Conservation (phyloP, 371 early-diverging fungal species). For the Spiromyces aspiralis region DNA sequence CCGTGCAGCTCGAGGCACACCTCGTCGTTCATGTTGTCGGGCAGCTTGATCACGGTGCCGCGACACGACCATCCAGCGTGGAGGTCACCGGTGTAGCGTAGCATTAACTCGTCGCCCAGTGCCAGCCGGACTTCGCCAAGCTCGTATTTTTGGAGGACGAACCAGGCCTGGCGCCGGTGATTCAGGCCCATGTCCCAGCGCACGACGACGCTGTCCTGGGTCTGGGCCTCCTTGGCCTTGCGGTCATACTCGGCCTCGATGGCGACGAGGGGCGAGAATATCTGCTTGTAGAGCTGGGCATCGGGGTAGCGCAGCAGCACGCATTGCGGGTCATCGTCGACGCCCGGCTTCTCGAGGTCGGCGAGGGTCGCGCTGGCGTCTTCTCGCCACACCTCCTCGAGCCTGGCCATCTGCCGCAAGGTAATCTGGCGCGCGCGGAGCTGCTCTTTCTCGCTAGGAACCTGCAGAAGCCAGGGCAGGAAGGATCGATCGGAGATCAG, state of each 20-base stretch:
- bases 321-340: conserved; percentile 72
- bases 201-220: conserved; percentile 87
- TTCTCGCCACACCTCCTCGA: conserved; percentile 90
- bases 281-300: conserved; percentile 93
- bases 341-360: conserved; percentile 67
- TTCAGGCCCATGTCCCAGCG: conserved; percentile 96
- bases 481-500: conserved; percentile 89
- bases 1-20: conserved; percentile 68
- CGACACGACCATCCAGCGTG: conserved; percentile 66
- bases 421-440: conserved; percentile 71
- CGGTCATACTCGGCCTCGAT: conserved; percentile 95
- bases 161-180: conserved; percentile 84
- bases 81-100: conserved; percentile 78
- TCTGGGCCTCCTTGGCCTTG: conserved; percentile 88
- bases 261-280: conserved; percentile 88
- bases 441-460: conserved; percentile 77
- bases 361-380: conserved; percentile 57
- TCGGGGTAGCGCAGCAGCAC: conserved; percentile 83
- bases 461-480: conserved; percentile 85
- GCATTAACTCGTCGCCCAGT: conserved; percentile 88
- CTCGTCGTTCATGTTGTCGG: conserved; percentile 87
- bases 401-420: conserved; percentile 59
- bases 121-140: conserved; percentile 86
- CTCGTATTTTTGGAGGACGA: conserved; percentile 80
- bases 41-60: conserved; percentile 92